Evolutionary conservation across 495 filamentous ascomycete genomes (phyloP).

Genomic region (Xylaria longipes): DNA sequence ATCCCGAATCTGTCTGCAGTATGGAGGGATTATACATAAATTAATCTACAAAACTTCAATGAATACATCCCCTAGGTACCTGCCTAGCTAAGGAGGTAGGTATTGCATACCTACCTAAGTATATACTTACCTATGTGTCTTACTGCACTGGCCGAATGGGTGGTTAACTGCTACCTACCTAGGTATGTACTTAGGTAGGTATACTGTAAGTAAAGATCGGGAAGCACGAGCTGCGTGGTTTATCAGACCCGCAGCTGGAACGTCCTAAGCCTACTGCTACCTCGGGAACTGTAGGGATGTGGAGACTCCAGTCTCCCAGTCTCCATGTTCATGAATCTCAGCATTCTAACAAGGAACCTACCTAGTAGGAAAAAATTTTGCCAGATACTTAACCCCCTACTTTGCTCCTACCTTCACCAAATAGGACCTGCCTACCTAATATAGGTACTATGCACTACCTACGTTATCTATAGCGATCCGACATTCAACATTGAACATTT

Average conservation of each 20-base stretch:
- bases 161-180: background rate
- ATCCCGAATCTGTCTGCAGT: too few species aligned
- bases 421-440: too few species aligned
- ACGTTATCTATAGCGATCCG: background rate
- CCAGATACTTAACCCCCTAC: too few species aligned
- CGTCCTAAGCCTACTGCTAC: background rate
- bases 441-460: background rate
- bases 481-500: background rate
- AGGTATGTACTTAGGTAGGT: too few species aligned
- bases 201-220: too few species aligned
- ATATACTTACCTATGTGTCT: background rate
- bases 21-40: too few species aligned
- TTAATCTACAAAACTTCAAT: background rate
- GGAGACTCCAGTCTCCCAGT: background rate
- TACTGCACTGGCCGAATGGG: background rate
- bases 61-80: background rate
- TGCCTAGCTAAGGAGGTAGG: too few species aligned
- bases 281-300: too few species aligned
- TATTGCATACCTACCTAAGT: too few species aligned
- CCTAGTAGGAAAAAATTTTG: too few species aligned
- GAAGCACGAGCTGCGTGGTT: background rate
- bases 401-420: too few species aligned
- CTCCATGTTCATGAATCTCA: slow-evolving; percentile 15
- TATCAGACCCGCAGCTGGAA: slow-evolving; percentile 1
- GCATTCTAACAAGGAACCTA: too few species aligned